Base-by-base conservation (phyloP, 1,284 basidiomycete genomes). In the Mycena citricolor region DNA sequence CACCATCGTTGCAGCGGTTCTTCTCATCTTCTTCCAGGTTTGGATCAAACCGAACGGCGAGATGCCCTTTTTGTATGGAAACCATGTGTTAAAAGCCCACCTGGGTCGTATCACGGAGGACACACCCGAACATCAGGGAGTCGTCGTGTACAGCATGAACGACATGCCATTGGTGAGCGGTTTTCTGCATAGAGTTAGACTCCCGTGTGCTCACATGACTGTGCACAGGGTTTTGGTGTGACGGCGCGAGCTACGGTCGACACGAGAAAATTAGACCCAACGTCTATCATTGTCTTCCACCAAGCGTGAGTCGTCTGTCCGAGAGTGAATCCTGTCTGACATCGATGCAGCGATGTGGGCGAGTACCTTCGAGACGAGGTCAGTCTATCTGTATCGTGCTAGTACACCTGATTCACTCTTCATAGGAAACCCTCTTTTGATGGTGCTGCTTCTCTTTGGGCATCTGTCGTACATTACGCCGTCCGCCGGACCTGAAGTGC, bases 11-110 rank as follows among this genome's bases (percentile, higher is more conserved):
- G 16, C n/a, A 16, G 32, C 8, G 31, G 22, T 25, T 29, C 21
- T 19, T 19, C 39, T 13, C 37, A 42, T 35, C 20, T 17, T 39
- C 16, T 37, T 8, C 5, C 56, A 97, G 94, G 83, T 98, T 26
- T 99, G 97, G 97, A 95, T 99, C 66, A 99, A 99, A 68, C 89
- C 94, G 12, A 97, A 99, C 54, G 97, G 97, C 60, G 97, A 99
- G 70, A 93, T 99, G 82, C 97, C 97, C 2, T 99, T 97, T 75
- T 70, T 99, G 38, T 99, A 99, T 61, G 97, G 97, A 44, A 99
- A 99, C 64, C 94, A 99, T 71, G 89, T 99, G 50, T 82, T 98
- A 54, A 99, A 99, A 70, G 97, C 97, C 22, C 97, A 99, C 66
- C 74, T 99, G 20, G 95, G 97, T n/a, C 80, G 95, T 56, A 98